Conservation (phyloP, 345 rosid genomes). For the Citrus reticulata region DNA sequence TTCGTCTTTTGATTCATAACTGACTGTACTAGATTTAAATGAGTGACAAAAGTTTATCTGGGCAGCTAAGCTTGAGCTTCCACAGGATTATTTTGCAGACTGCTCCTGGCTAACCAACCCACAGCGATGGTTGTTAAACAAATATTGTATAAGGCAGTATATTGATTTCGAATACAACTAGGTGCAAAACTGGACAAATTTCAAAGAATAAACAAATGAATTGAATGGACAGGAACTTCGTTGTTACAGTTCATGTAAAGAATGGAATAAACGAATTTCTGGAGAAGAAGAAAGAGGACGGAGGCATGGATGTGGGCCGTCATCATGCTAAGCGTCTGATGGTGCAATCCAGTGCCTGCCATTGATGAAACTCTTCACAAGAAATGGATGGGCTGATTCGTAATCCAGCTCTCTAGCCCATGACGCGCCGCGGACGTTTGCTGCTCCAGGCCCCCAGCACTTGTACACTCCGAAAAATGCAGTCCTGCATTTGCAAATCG, state of each 20-base stretch:
- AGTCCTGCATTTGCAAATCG: constrained; percentile 54
- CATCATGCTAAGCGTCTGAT: constrained; percentile 47
- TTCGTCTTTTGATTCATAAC: neutral
- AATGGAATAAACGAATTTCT: constrained; percentile 8
- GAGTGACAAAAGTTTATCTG: neutral
- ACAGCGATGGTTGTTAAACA: too few relatives aligned
- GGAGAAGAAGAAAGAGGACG: too few relatives aligned
- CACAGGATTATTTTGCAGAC: neutral
- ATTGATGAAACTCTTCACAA: constrained; percentile 86
- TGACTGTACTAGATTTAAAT: neutral
- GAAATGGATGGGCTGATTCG: constrained; percentile 75
- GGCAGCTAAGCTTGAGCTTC: too few relatives aligned
- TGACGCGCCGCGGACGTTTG: constrained; percentile 64
- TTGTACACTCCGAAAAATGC: constrained; percentile 86
- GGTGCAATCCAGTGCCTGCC: constrained; percentile 95
- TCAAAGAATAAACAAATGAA: constrained; percentile 16
- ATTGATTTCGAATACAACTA: neutral
- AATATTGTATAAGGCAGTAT: neutral
- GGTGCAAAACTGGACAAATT: neutral
- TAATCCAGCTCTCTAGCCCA: constrained; percentile 89
- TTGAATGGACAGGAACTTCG: neutral
- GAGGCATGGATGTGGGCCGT: neutral
- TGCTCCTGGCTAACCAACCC: neutral
- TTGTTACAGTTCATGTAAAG: neutral
- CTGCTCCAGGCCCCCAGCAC: constrained; percentile 89